phyloP scores from a whole-genome alignment of 306 rosid genomes.

The Rosa rugosa region DNA sequence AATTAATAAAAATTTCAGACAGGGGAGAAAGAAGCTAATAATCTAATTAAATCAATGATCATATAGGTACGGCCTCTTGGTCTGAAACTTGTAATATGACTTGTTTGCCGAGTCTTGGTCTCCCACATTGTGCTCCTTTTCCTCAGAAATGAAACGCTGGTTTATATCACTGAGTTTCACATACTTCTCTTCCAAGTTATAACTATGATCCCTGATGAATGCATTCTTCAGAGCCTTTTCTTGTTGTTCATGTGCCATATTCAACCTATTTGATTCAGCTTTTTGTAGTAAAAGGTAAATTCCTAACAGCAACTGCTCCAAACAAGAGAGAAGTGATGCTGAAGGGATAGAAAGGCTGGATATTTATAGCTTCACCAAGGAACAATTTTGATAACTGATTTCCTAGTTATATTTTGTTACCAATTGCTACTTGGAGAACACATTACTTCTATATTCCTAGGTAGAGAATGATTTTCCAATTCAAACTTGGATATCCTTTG shows the following conservation, averaged over 20 bases:
- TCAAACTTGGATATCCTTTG: neutral
- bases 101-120: neutral
- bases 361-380: neutral
- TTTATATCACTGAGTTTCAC: neutral
- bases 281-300: neutral
- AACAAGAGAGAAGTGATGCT: neutral
- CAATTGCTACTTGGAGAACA: neutral
- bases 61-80: constrained; percentile 11
- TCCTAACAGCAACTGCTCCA: neutral
- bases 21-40: neutral
- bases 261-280: neutral
- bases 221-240: neutral
- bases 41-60: neutral
- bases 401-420: neutral
- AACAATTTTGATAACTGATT: neutral
- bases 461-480: neutral
- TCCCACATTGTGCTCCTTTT: neutral
- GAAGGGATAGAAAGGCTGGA: neutral
- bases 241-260: neutral
- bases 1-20: neutral
- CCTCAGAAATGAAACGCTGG: neutral
- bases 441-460: neutral
- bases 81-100: neutral
- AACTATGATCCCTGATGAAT: neutral
- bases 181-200: neutral